Conservation (phyloP, 805 yeast species). For the Monosporozyma unispora region DNA sequence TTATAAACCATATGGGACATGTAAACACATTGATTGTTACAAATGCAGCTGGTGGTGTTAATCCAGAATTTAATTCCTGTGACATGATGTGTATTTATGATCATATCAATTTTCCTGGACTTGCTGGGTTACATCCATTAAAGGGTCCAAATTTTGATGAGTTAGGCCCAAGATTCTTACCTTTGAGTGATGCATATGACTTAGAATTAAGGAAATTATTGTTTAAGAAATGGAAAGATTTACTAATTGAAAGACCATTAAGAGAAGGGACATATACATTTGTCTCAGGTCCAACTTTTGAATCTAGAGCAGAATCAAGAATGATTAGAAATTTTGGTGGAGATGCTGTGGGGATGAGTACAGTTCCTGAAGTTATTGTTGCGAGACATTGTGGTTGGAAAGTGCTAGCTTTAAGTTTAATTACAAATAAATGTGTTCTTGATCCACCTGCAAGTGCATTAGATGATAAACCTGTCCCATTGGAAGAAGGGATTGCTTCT, state of each 20-base stretch:
- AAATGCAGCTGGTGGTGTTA: constrained; percentile 94
- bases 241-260: constrained; percentile 45
- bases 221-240: constrained; percentile 42
- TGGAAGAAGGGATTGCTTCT: constrained; percentile 71
- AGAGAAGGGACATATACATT: constrained; percentile 83
- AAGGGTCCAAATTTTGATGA: constrained; percentile 75
- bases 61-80: constrained; percentile 60
- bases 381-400: constrained; percentile 82
- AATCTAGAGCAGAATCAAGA: constrained; percentile 85
- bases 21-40: constrained; percentile 64
- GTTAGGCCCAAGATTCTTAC: constrained; percentile 81
- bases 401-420: constrained; percentile 76
- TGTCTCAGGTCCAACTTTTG: constrained; percentile 92
- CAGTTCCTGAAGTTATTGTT: constrained; percentile 90
- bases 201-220: constrained; percentile 56
- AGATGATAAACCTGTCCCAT: constrained; percentile 42
- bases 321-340: constrained; percentile 66
- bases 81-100: constrained; percentile 87
- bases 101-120: constrained; percentile 85
- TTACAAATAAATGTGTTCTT: constrained; percentile 75
- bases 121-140: constrained; percentile 80
- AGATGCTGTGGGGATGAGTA: constrained; percentile 96
- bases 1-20: constrained; percentile 50
- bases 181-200: constrained; percentile 85
- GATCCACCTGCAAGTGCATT: constrained; percentile 60